Conservation (phyloP, 306 rosid species). For the Comarum palustre region DNA sequence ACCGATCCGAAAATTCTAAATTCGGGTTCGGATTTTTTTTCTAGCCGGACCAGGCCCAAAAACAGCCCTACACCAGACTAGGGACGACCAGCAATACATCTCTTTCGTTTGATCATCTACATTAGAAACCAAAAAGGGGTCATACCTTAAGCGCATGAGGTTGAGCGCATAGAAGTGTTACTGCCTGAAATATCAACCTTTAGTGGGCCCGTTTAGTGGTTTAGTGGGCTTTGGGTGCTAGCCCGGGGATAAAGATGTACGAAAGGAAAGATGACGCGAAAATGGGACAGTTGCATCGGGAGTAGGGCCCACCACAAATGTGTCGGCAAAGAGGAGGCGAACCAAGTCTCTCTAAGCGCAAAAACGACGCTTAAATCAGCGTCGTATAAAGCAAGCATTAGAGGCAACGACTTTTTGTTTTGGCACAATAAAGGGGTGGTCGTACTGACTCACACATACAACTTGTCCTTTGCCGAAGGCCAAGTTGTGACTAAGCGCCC, state of each 20-base stretch:
- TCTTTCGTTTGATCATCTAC: too few relatives aligned
- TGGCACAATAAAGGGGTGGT: background rate
- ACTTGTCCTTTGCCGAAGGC: background rate
- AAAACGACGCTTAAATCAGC: background rate
- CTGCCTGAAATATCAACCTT: background rate
- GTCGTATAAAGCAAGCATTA: background rate
- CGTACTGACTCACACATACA: background rate
- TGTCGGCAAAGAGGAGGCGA: constrained; percentile 63
- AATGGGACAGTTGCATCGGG: constrained; percentile 10
- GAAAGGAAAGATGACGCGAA: background rate
- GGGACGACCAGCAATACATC: too few relatives aligned
- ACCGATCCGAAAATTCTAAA: too few relatives aligned
- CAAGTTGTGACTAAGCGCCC: background rate
- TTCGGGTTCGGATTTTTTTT: too few relatives aligned
- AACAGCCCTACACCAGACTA: too few relatives aligned
- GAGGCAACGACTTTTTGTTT: background rate
- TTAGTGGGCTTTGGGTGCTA: background rate
- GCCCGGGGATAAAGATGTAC: constrained; percentile 2
- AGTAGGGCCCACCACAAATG: constrained; percentile 28
- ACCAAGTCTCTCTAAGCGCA: background rate
- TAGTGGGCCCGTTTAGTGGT: background rate
- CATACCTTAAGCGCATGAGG: background rate
- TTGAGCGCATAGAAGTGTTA: background rate
- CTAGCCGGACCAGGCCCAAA: too few relatives aligned
- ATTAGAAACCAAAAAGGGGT: too few relatives aligned